Base-by-base conservation (phyloP, 106 monocot genomes). In the Amphibolis antarctica region DNA sequence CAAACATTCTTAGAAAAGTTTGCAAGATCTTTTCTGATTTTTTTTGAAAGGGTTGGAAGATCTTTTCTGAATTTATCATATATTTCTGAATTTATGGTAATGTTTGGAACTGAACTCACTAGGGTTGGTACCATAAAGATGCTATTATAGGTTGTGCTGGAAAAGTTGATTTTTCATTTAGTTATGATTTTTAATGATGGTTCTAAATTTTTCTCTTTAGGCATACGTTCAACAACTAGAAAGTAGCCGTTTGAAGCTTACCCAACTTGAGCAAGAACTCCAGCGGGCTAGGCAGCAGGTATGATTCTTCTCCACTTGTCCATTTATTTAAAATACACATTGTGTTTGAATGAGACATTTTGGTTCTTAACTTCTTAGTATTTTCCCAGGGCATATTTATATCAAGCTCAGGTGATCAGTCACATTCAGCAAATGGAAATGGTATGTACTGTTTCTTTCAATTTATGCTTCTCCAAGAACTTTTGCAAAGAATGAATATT, bases 231-330 rank as follows among this genome's bases (percentile, higher is more conserved):
- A 88, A 76, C 88, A 92, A 67, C 66, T 88, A 13, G 88, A 92
- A 69, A 92, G 71, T 70, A 92, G 92, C 56, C 80, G 92, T 28
- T 62, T 92, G 66, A 92, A 88, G 75, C 88, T 92, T 68, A 82
- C 82, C 23, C 88, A 88, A 70, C 75, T 92, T 42, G 92, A 92
- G 68, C 88, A 92, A 58, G 92, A 92, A 30, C 78, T 82, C 24
- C 92, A 92, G 62, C 65, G 92, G 44, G 88, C 92, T 78, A 84
- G 92, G 12, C 88, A 92, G 59, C 92, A 92, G 62, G 92, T 85
- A 65, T 66, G 19, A 24, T 49, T 47, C 53, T 28, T 66, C 54
- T 24, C 28, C 42, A 31, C 52, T 21, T 19, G 4, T 66, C 49
- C 49, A 49, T 49, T 49, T 49, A 10, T 49, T 36, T 36, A 36